Evolutionary conservation across 2,329 filamentous ascomycete genomes (phyloP).

Genomic region (Hymenoscyphus scutula): DNA sequence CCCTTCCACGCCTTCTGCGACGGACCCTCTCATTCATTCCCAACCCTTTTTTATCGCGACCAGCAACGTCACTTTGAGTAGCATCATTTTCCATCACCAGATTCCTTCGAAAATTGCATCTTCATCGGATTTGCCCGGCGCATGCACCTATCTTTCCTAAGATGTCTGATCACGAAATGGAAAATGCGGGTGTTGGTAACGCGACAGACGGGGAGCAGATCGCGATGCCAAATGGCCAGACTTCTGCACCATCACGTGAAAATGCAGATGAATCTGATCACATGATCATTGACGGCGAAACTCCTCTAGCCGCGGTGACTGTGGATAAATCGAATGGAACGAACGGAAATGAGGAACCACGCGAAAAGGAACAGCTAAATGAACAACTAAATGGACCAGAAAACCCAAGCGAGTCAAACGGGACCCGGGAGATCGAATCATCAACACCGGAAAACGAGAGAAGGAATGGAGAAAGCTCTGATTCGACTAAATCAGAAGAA

Average conservation of each 20-base stretch:
- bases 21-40: not conserved
- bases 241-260: not conserved
- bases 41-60: not conserved
- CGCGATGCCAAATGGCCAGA: not conserved
- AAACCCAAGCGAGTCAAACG: not conserved
- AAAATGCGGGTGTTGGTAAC: not conserved
- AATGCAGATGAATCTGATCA: not conserved
- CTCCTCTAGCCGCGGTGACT: not conserved
- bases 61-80: not conserved
- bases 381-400: not conserved
- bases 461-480: not conserved
- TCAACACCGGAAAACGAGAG: not conserved
- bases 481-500: not conserved
- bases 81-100: not conserved
- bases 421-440: not conserved
- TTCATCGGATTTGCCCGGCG: not conserved
- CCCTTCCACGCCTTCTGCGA: not conserved
- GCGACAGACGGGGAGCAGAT: constrained; percentile 3
- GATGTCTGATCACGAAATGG: constrained; percentile 6
- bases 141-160: not conserved
- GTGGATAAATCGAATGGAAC: not conserved
- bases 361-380: not conserved
- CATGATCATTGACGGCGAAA: not conserved
- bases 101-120: not conserved
- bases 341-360: not conserved